Evolutionary conservation across 2,329 filamentous ascomycete species (phyloP).

Genomic region (Hypoxylon rubiginosum): DNA sequence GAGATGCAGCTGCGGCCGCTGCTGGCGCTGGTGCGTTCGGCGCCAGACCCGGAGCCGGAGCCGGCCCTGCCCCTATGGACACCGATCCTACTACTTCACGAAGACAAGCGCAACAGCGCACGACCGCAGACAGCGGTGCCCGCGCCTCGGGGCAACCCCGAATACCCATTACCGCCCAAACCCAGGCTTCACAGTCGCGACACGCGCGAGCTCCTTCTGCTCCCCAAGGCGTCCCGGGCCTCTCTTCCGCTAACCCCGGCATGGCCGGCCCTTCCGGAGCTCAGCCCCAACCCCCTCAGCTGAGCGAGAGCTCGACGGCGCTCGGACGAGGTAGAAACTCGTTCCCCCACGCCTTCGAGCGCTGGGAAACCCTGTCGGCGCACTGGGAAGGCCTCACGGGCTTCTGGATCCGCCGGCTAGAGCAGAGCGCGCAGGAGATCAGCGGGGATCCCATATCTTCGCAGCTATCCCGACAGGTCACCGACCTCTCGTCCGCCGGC

Average conservation of each 20-base stretch:
- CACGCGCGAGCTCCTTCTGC: conserved; percentile 43
- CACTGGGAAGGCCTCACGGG: conserved; percentile 98
- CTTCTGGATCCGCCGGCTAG: conserved; percentile 94
- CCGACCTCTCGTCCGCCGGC: conserved; percentile 95
- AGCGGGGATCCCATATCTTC: conserved; percentile 85
- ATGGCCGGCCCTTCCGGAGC: conserved; percentile 52
- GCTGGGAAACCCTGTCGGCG: conserved; percentile 96
- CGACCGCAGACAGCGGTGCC: conserved; percentile 38
- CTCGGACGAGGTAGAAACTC: conserved; percentile 68
- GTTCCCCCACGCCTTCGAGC: conserved; percentile 96
- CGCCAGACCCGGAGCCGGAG: conserved; percentile 23
- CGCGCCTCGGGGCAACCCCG: conserved; percentile 38
- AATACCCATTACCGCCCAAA: conserved; percentile 37
- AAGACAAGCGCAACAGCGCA: conserved; percentile 42
- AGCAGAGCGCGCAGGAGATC: conserved; percentile 90
- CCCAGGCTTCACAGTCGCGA: conserved; percentile 46
- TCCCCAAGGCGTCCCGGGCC: conserved; percentile 37
- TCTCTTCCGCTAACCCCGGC: conserved; percentile 37
- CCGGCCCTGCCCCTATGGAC: conserved; percentile 26
- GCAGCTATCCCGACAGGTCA: conserved; percentile 93
- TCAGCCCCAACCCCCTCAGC: conserved; percentile 44
- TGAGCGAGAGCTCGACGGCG: conserved; percentile 52
- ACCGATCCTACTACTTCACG: conserved; percentile 42
- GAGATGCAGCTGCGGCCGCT: conserved; percentile 67
- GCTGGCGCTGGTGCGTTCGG: conserved; percentile 53